Evolutionary conservation across 2,329 filamentous ascomycete species (phyloP).

Genomic region (Paecilomyces formosus): DNA sequence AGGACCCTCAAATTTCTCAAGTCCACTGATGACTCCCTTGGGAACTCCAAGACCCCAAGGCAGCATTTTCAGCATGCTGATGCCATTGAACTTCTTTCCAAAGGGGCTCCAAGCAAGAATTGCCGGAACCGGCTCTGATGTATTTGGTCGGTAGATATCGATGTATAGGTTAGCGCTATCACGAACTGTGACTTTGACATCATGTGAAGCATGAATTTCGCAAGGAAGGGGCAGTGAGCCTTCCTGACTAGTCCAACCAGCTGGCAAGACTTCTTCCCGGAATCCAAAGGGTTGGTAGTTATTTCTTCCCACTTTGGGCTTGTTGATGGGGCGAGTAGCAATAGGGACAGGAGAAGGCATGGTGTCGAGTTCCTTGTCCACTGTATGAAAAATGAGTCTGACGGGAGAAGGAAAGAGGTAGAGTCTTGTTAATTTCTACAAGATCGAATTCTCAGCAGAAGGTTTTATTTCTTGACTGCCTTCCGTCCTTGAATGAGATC

Average conservation of each 20-base stretch:
- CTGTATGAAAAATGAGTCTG: too few species aligned
- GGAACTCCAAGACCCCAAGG: conserved; percentile 33
- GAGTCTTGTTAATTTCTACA: too few species aligned
- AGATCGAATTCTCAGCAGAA: too few species aligned
- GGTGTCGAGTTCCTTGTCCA: too few species aligned
- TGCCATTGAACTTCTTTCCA: conserved; percentile 38
- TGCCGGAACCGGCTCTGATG: conserved; percentile 31
- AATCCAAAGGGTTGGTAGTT: conserved; percentile 34
- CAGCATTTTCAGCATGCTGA: conserved; percentile 32
- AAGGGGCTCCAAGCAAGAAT: conserved; percentile 39
- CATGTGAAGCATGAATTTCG: conserved; percentile 39
- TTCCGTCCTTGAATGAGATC: too few species aligned
- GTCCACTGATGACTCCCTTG: conserved; percentile 13
- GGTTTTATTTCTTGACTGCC: too few species aligned
- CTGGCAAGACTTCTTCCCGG: conserved; percentile 32
- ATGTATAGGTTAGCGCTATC: conserved; percentile 37
- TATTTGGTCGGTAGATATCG: conserved; percentile 39
- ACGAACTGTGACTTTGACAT: conserved; percentile 36
- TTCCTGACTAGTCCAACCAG: conserved; percentile 31
- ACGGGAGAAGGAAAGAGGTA: too few species aligned
- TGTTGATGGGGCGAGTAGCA: too few species aligned
- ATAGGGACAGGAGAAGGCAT: too few species aligned
- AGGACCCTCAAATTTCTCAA: conserved; percentile 38
- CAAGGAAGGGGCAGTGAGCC: conserved; percentile 25
- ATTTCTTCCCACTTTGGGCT: too few species aligned